Evolutionary conservation across 192 early-diverging fungal species (phyloP), one percentile per base, ranked within the genome.

Genomic region (Coemansia sp.): DNA sequence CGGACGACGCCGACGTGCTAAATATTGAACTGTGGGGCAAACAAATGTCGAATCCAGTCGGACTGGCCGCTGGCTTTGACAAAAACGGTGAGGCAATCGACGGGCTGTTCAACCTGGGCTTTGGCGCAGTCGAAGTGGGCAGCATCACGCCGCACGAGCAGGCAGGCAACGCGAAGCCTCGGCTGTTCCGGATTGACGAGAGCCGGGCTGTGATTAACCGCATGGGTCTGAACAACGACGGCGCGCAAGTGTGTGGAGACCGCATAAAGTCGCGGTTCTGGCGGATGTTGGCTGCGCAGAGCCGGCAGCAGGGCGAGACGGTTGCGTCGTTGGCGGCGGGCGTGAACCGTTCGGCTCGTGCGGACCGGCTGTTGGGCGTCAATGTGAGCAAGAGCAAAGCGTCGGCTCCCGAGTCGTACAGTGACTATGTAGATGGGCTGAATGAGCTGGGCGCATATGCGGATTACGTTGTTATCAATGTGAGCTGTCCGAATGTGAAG

Each of bases 371-470:
- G 28, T 71, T 96, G 54, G 94, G 92, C 12, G 81, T 96, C 49
- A 96, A 96, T 68, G 70, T 96, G 63, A 90, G 93, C 55, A 94
- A 94, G 74, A 94, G 91, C 86, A 94, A 95, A 82, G 62, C 79
- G 6, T 88, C 88, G 17, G 65, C 84, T 3, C 78, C 69, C 1
- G 88, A 92, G 37, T 84, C 84, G 25, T 82, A 86, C 49, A 79
- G 83, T 10, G 94, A 96, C 75, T 96, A 93, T 70, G 84, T 93
- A n/a, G 66, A 79, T 18, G 94, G 94, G 10, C 76, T 96, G 15
- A 63, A 81, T 58, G 67, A 44, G 47, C 76, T 96, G 18, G 94
- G 91, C 46, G 69, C 83, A 4, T 90, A 83, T 66, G 94, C 93
- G 3, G 94, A 96, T 83, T 92, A 93, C 47, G 63, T 95, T 15